Conservation (phyloP, 495 filamentous ascomycete species). For the Aspergillus panamensis region DNA sequence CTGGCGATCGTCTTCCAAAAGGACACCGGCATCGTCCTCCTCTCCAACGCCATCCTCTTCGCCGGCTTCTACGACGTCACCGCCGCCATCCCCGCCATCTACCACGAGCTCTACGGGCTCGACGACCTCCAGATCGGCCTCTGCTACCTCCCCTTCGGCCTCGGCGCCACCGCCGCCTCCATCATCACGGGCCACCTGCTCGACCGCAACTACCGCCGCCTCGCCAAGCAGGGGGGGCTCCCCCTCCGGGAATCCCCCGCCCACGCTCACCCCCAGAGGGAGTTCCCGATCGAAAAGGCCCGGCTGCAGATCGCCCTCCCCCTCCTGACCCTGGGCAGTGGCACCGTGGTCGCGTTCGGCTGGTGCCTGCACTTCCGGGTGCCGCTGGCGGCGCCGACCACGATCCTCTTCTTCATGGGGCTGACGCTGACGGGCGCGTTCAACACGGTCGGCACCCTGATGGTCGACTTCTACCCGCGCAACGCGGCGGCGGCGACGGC, state of each 20-base stretch:
- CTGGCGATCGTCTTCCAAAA: slow-evolving; percentile 60
- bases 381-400: slow-evolving; percentile 43
- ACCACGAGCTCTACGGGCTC: slow-evolving; percentile 39
- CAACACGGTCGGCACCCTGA: slow-evolving; percentile 55
- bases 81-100: slow-evolving; percentile 44
- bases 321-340: slow-evolving; percentile 35
- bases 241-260: slow-evolving; percentile 47
- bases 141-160: slow-evolving; percentile 45
- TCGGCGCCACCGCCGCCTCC: slow-evolving; percentile 71
- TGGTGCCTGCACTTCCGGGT: slow-evolving; percentile 36
- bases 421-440: slow-evolving; percentile 53
- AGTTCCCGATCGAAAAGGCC: slow-evolving; percentile 64
- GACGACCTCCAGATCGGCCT: slow-evolving; percentile 50
- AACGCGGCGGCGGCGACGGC: slow-evolving; percentile 63
- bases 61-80: slow-evolving; percentile 37
- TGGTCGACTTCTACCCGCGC: slow-evolving; percentile 63
- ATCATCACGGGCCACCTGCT: slow-evolving; percentile 82
- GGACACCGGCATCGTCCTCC: slow-evolving; percentile 43
- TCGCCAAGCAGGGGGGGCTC: slow-evolving; percentile 39
- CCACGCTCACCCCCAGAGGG: too few species aligned
- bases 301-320: slow-evolving; percentile 52
- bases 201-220: slow-evolving; percentile 46
- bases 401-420: slow-evolving; percentile 60
- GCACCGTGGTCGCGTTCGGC: slow-evolving; percentile 37
- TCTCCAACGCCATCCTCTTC: slow-evolving; percentile 47